Conservation (phyloP, 2,329 filamentous ascomycete genomes). For the Allantophomopsis cytisporea region DNA sequence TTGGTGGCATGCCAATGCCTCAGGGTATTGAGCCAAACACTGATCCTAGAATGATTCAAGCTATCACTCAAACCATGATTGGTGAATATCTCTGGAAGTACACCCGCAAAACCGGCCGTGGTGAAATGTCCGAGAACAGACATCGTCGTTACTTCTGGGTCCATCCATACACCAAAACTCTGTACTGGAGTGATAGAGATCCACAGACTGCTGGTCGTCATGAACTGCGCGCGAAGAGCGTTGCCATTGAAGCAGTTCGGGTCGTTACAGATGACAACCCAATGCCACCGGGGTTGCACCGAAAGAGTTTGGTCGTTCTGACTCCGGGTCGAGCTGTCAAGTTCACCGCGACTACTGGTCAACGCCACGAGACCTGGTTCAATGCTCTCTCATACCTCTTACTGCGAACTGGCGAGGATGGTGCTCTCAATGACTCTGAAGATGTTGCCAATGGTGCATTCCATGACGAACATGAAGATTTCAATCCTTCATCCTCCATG, state of each 20-base stretch:
- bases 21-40: constrained; percentile 57
- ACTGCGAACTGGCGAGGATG: constrained; percentile 58
- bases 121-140: constrained; percentile 75
- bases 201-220: constrained; percentile 65
- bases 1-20: constrained; percentile 40
- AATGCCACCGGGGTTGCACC: constrained; percentile 85
- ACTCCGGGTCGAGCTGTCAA: constrained; percentile 83
- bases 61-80: constrained; percentile 99
- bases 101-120: constrained; percentile 84
- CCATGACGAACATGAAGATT: constrained; percentile 51
- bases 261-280: constrained; percentile 92
- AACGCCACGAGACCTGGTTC: constrained; percentile 97
- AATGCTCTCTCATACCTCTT: constrained; percentile 91
- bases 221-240: constrained; percentile 73
- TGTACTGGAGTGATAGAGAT: constrained; percentile 94
- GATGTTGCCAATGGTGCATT: constrained; percentile 39
- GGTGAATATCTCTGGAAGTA: constrained; percentile 99
- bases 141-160: constrained; percentile 98
- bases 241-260: constrained; percentile 83
- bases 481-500: constrained; percentile 49
- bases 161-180: constrained; percentile 86
- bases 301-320: constrained; percentile 83
- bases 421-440: constrained; percentile 39
- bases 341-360: constrained; percentile 86
- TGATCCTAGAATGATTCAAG: constrained; percentile 96